Base-by-base conservation (phyloP, 148 eudicot species). In the Spergularia marina region DNA sequence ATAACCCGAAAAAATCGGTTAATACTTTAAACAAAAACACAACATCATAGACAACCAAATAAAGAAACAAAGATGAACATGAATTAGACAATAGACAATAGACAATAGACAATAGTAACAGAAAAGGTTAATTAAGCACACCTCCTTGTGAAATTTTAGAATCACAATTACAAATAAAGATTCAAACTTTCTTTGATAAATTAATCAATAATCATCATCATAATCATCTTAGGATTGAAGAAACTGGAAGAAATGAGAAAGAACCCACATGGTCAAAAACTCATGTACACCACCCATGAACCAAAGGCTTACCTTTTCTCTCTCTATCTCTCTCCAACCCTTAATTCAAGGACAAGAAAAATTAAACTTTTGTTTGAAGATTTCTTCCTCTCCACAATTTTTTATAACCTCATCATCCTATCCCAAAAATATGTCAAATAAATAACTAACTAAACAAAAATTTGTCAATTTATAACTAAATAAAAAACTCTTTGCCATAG, bases 271-370 rank as follows among this genome's bases (percentile, higher is more conserved):
- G 73, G 77, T 68, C 70, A 85, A 63, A 81, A 75, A 78, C 77
- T 74, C 76, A 65, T 51, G 68, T 53, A 73, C 65, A 76, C 68
- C 69, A 74, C 78, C 81, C 78, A 65, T 80, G 76, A 78, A 71
- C 60, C 17, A 72, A 67, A 68, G 72, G 52, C 65, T 71, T 67
- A 71, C 78, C 74, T 66, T 60, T 70, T 75, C 58, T 76, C 66
- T 65, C 82, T 80, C 70, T 76, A 74, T 73, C 78, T 66, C 72
- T 70, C 70, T 75, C 72, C 53, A 41, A 54, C 58, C 84, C 82
- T 78, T 78, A 75, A 81, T 71, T 84, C 58, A 81, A 67, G 86
- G 86, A 66, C 44, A 77, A 72, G 77, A 66, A 80, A 80, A 82
- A 81, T 44, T 44, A 76, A 71, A 82, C 66, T 80, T 80, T 80